Evolutionary conservation across 2,329 filamentous ascomycete species (phyloP).

Genomic region (Xylariaceae sp.): DNA sequence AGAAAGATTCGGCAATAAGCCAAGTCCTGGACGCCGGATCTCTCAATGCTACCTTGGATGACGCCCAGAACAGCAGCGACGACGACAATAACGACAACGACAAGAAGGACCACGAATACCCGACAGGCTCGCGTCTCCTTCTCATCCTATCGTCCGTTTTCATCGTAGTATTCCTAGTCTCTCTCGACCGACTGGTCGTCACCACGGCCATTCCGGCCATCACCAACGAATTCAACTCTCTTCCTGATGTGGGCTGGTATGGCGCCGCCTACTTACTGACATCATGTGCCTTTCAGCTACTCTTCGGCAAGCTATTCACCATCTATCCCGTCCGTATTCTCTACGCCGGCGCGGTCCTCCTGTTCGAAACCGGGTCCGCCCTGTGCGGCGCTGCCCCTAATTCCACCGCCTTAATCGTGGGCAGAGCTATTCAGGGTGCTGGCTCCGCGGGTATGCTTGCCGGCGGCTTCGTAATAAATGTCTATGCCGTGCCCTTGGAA

Average conservation of each 20-base stretch:
- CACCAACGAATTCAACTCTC: slow-evolving; percentile 36
- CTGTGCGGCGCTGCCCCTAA: slow-evolving; percentile 38
- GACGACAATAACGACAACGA: slow-evolving; percentile 2
- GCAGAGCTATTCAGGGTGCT: slow-evolving; percentile 37
- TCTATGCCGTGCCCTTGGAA: slow-evolving; percentile 33
- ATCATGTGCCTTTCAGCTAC: slow-evolving; percentile 35
- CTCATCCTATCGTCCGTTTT: slow-evolving; percentile 33
- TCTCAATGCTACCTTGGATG: not conserved
- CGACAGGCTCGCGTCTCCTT: slow-evolving; percentile 30
- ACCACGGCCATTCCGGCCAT: slow-evolving; percentile 37
- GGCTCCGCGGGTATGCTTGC: slow-evolving; percentile 37
- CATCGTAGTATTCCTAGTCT: slow-evolving; percentile 36
- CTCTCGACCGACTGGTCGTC: slow-evolving; percentile 36
- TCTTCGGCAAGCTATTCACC: slow-evolving; percentile 38
- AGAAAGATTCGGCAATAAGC: slow-evolving; percentile 4
- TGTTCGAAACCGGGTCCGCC: slow-evolving; percentile 37
- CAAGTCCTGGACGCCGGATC: slow-evolving; percentile 3
- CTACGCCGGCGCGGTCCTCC: slow-evolving; percentile 30
- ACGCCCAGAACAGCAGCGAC: not conserved
- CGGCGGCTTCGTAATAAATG: slow-evolving; percentile 33
- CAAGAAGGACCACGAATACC: slow-evolving; percentile 29
- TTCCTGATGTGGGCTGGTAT: slow-evolving; percentile 38
- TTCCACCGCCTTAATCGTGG: slow-evolving; percentile 37
- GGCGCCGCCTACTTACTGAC: slow-evolving; percentile 36
- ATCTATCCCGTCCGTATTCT: slow-evolving; percentile 34